Conservation (phyloP, 192 early-diverging fungal genomes). For the Bifiguratus adelaidae region DNA sequence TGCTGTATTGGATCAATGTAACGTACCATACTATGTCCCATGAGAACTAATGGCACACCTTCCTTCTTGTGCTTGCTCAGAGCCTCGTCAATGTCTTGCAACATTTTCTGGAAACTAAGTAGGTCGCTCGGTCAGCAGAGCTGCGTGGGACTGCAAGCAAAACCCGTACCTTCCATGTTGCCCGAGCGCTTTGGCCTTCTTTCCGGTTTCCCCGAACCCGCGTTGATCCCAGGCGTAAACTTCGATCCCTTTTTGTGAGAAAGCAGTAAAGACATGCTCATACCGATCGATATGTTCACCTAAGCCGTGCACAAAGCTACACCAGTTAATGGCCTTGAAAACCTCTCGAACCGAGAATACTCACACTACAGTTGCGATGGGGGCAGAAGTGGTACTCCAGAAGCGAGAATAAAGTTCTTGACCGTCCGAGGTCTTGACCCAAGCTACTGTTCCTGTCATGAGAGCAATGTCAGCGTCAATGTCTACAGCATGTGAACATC, state of each 20-base stretch:
- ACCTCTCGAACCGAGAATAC: too few species aligned
- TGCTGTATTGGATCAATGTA: not conserved
- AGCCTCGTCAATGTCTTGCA: constrained; percentile 36
- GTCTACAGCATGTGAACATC: too few species aligned
- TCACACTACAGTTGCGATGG: too few species aligned
- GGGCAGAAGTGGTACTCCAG: too few species aligned
- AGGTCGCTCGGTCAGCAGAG: not conserved
- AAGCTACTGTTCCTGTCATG: too few species aligned
- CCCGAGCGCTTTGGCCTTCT: constrained; percentile 30
- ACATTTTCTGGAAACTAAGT: constrained; percentile 21
- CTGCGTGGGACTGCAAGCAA: not conserved
- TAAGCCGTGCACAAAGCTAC: constrained; percentile 41
- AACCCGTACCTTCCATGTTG: constrained; percentile 28
- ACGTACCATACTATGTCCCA: constrained; percentile 42
- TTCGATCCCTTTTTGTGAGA: constrained; percentile 41
- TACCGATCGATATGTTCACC: constrained; percentile 42
- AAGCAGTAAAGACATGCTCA: constrained; percentile 43
- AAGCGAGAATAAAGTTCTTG: too few species aligned
- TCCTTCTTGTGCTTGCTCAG: constrained; percentile 17
- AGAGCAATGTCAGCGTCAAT: too few species aligned
- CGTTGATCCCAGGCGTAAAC: constrained; percentile 51
- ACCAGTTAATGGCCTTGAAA: too few species aligned
- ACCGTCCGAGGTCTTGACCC: too few species aligned
- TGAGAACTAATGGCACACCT: constrained; percentile 33
- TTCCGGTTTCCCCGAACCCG: constrained; percentile 55